These are phyloP conservation scores for Salvia rosmarinus DNA, from an alignment of 257 asterid species.

Conservation along the genomic window DNA sequence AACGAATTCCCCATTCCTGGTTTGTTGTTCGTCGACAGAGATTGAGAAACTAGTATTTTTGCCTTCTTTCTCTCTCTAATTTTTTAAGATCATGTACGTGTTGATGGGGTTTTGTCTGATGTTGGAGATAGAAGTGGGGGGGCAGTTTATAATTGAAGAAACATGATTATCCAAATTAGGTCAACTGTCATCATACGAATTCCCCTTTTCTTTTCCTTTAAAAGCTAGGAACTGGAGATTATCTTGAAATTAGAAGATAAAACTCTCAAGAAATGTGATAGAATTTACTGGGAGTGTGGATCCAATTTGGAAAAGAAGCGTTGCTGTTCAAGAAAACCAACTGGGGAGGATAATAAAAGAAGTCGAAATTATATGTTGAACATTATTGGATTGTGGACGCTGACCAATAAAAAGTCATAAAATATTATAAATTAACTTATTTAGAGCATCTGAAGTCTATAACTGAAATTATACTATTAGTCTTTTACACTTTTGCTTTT, in stretches of 20 bases:
- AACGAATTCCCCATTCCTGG: conserved; percentile 88
- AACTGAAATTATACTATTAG: too few species aligned
- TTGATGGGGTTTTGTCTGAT: conserved; percentile 35
- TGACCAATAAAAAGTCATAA: background rate
- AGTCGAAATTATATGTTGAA: background rate
- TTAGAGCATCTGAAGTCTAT: too few species aligned
- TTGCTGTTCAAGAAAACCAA: background rate
- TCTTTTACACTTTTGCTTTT: too few species aligned
- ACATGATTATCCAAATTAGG: conserved; percentile 47
- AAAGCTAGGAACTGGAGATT: conserved; percentile 22
- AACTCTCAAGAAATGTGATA: background rate
- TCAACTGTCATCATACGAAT: conserved; percentile 56
- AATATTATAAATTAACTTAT: too few species aligned
- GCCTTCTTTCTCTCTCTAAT: conserved; percentile 33
- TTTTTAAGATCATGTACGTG: conserved; percentile 32
- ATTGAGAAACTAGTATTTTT: background rate
- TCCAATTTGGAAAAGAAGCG: background rate
- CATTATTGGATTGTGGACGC: background rate
- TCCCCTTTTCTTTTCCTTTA: background rate
- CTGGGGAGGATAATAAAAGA: background rate
- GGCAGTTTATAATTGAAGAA: conserved; percentile 36
- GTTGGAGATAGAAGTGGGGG: conserved; percentile 17
- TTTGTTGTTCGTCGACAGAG: conserved; percentile 27
- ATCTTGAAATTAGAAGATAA: background rate
- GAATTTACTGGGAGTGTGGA: background rate